Conservation (phyloP, 495 filamentous ascomycete genomes). For the Aeminium ludgeri region DNA sequence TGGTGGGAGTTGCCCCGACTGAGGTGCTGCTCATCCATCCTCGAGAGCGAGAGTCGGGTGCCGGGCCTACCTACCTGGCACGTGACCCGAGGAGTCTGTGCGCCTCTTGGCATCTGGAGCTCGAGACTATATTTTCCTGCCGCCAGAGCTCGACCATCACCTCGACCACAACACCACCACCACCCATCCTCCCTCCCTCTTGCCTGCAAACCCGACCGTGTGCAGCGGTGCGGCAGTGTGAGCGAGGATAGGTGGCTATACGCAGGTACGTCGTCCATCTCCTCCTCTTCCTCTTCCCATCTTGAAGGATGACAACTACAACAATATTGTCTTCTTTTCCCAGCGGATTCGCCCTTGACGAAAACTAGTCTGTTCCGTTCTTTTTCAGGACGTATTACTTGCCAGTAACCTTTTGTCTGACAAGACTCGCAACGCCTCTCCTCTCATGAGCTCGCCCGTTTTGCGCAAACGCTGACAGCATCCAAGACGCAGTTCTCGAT, state of each 20-base stretch:
- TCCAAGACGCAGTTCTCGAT: too few relatives aligned
- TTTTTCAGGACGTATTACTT: conserved; percentile 69
- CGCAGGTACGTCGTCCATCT: conserved; percentile 4
- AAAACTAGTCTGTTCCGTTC: conserved; percentile 49
- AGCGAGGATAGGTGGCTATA: too few relatives aligned
- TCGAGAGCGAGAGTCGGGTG: too few relatives aligned
- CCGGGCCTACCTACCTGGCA: too few relatives aligned
- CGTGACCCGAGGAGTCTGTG: too few relatives aligned
- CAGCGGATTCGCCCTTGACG: conserved; percentile 89
- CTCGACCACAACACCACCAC: neutral
- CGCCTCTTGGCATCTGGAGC: too few relatives aligned
- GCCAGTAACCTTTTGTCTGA: conserved; percentile 97
- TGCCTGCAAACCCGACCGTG: too few relatives aligned
- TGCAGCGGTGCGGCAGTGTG: too few relatives aligned
- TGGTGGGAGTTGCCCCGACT: too few relatives aligned
- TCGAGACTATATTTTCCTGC: neutral
- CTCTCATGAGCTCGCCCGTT: too few relatives aligned
- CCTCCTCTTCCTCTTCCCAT: conserved; percentile 2
- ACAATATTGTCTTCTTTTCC: conserved; percentile 74
- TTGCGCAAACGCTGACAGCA: too few relatives aligned
- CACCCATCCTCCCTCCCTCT: neutral
- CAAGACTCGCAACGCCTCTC: conserved; percentile 2
- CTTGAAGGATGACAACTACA: conserved; percentile 67
- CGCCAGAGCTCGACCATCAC: neutral
- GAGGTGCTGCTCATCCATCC: too few relatives aligned